Evolutionary conservation across 2,329 filamentous ascomycete genomes (phyloP), one percentile per base, ranked within the genome.

Genomic region (Cladosporium sp.): DNA sequence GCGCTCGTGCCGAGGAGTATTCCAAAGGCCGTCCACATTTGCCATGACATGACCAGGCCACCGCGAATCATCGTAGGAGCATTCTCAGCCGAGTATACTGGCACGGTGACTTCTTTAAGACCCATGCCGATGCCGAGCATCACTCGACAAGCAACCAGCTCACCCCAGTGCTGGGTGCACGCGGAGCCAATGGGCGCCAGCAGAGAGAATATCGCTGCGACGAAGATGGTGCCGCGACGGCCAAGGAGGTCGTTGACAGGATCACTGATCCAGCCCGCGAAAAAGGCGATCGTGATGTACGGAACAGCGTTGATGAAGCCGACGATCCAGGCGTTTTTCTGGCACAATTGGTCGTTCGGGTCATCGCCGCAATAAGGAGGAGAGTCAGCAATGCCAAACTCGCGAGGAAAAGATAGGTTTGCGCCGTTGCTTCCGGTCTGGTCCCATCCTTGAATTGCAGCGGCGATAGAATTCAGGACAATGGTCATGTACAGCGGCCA

Each of bases 381-480:
- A 12, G 80, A 54, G 39, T 50, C 56, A 17, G 24, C 39, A 17
- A 88, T 78, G 13, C 75, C 75, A 49, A 85, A 84, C 32, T 77
- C 77, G 0, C 69, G 59, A 0, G 83, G 83, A 62, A 87, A 87
- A 55, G 80, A 80, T 62, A 87, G 74, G 63, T 84, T 87, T 57
- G 85, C 84, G 36, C 73, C 72, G 61, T 75, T 65, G 52, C 60
- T 62, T 19, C 62, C 62, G 22, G 59, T 63, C 48, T 64, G 62
- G 62, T 88, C 85, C 85, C 84, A 88, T 22, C 85, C 84, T 58
- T 77, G 73, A 9, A 88, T 84, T n/a, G 85, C 85, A 15, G 86
- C 86, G 51, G 84, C 86, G 53, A 89, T 82, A 40, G 86, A 88
- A 70, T 85, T 88, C 20, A 85, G 82, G 10, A 82, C 75, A 62